phyloP scores from a whole-genome alignment of 1,284 basidiomycete genomes.

The Wolfiporia cocos region DNA sequence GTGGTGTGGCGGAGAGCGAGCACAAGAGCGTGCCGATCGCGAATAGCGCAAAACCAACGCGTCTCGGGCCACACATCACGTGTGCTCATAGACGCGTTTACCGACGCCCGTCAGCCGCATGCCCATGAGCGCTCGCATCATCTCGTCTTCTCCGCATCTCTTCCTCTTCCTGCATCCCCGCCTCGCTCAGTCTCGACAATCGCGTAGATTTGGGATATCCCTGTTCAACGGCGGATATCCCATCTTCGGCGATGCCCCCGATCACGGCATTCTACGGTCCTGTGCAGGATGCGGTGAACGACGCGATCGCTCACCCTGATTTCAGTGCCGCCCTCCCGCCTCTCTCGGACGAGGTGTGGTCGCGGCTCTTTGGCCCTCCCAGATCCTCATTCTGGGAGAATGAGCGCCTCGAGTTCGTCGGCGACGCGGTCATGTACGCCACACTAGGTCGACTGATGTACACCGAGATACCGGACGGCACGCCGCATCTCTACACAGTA shows the following conservation, averaged over 20 bases:
- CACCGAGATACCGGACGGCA: conserved; percentile 20
- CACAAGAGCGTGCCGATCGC: neutral
- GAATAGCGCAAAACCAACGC: neutral
- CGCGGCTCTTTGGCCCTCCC: conserved; percentile 15
- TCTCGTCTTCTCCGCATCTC: too few species aligned
- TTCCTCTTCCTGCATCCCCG: too few species aligned
- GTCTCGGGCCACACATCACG: neutral
- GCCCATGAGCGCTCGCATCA: too few species aligned
- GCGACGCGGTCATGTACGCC: conserved; percentile 29
- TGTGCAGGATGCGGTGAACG: too few species aligned
- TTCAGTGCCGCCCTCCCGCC: conserved; percentile 23
- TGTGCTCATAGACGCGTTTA: too few species aligned
- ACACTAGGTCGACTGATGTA: conserved; percentile 24
- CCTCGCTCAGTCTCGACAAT: too few species aligned
- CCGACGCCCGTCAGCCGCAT: too few species aligned
- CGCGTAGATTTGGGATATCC: too few species aligned
- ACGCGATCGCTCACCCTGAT: conserved; percentile 16
- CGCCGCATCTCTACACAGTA: conserved; percentile 26
- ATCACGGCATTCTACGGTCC: too few species aligned
- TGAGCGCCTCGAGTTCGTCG: conserved; percentile 28
- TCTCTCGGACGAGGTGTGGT: conserved; percentile 24
- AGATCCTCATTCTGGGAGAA: conserved; percentile 14
- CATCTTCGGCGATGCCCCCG: too few species aligned
- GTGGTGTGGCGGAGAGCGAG: neutral
- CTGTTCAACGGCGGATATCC: too few species aligned